Evolutionary conservation across 495 filamentous ascomycete genomes (phyloP).

Genomic region (Xylaria castorea): DNA sequence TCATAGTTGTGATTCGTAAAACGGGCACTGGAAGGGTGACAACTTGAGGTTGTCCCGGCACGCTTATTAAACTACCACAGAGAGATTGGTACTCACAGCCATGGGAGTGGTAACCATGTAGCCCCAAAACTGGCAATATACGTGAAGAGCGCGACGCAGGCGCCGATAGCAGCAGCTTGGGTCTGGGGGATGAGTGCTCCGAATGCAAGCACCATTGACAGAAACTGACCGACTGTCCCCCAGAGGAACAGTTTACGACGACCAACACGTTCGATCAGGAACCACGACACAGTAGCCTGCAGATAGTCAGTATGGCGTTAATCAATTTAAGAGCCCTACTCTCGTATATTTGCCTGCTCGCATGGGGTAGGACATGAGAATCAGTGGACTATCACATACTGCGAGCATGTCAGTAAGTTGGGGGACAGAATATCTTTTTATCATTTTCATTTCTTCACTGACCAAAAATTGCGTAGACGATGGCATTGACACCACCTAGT

Average conservation of each 20-base stretch:
- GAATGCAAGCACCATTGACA: conserved; percentile 80
- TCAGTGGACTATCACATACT: conserved; percentile 14
- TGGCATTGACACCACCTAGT: conserved; percentile 80
- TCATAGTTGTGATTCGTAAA: not conserved
- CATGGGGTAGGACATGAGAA: not conserved
- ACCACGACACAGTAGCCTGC: conserved; percentile 74
- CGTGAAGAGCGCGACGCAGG: conserved; percentile 78
- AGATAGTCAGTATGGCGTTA: conserved; percentile 27
- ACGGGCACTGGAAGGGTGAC: not conserved
- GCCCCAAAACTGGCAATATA: conserved; percentile 82
- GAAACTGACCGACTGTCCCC: conserved; percentile 71
- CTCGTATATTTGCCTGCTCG: not conserved
- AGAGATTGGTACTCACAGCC: conserved; percentile 55
- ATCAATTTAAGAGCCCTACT: not conserved
- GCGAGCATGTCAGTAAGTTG: conserved; percentile 11
- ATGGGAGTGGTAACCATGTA: conserved; percentile 74
- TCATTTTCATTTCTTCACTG: not conserved
- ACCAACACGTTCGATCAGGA: conserved; percentile 77
- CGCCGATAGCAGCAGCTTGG: conserved; percentile 64
- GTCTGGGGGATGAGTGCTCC: conserved; percentile 68
- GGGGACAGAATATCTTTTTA: not conserved
- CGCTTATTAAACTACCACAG: not conserved
- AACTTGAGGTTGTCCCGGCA: not conserved
- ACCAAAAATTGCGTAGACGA: conserved; percentile 75
- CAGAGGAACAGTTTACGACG: conserved; percentile 74